Evolutionary conservation across 1,284 basidiomycete species (phyloP).

Genomic region (Boletellus dicymbophilus): DNA sequence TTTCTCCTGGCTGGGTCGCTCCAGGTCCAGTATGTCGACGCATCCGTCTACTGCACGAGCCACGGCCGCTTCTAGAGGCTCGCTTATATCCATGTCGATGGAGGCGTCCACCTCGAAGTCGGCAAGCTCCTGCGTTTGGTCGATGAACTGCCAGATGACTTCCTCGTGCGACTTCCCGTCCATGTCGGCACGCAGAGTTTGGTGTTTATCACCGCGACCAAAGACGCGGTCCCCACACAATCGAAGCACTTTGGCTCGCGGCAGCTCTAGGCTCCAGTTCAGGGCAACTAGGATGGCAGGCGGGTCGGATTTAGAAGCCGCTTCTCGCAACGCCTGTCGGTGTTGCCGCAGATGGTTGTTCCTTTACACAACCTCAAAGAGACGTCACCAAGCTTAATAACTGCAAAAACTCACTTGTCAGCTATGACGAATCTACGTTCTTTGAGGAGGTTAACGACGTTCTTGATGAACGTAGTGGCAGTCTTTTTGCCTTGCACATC

Average conservation of each 20-base stretch:
- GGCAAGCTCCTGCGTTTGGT: constrained; percentile 63
- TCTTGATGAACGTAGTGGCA: constrained; percentile 76
- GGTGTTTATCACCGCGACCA: constrained; percentile 81
- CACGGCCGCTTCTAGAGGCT: constrained; percentile 57
- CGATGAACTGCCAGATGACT: constrained; percentile 82
- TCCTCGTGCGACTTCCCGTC: constrained; percentile 67
- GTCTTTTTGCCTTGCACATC: constrained; percentile 83
- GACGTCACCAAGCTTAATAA: background rate
- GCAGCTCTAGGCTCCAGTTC: constrained; percentile 68
- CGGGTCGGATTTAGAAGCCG: constrained; percentile 41
- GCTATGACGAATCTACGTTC: constrained; percentile 82
- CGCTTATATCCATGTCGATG: constrained; percentile 66
- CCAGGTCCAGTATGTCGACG: constrained; percentile 50
- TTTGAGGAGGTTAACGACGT: constrained; percentile 65
- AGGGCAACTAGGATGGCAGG: constrained; percentile 77
- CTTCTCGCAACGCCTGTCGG: constrained; percentile 66
- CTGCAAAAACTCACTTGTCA: constrained; percentile 76
- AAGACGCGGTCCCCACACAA: constrained; percentile 78
- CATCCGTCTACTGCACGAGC: constrained; percentile 61
- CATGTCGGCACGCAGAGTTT: constrained; percentile 68
- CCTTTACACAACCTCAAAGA: constrained; percentile 39
- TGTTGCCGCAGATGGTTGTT: constrained; percentile 89
- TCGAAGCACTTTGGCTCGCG: constrained; percentile 61
- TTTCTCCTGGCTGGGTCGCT: constrained; percentile 53
- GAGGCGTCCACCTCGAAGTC: constrained; percentile 63